Percentiles rank a stretch among this genome's conserved stretches.
Evolutionary conservation across 345 rosid species (phyloP).

Genomic region (Fremontodendron californicum): DNA sequence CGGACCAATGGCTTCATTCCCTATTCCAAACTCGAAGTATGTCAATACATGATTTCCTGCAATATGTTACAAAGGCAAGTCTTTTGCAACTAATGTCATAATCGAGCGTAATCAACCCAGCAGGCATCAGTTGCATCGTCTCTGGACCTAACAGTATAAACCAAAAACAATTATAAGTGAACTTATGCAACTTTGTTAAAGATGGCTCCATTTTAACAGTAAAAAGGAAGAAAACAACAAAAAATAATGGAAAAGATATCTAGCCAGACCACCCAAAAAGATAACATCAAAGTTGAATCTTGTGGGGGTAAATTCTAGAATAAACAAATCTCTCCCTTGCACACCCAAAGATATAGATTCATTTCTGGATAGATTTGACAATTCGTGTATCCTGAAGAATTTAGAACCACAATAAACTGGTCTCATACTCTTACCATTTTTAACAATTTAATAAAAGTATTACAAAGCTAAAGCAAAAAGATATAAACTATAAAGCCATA

Average conservation of each 20-base stretch:
- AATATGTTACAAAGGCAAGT: conserved; percentile 13
- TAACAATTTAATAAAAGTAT: not conserved
- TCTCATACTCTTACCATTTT: not conserved
- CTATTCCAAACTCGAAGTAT: conserved; percentile 28
- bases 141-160: conserved; percentile 24
- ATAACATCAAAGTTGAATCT: not conserved
- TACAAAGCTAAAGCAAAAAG: not conserved
- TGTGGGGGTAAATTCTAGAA: not conserved
- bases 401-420: not conserved
- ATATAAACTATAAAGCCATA: not conserved
- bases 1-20: conserved; percentile 66
- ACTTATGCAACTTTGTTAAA: not conserved
- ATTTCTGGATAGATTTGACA: not conserved
- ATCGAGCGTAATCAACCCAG: conserved; percentile 21
- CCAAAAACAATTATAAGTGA: not conserved
- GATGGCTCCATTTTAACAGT: not conserved
- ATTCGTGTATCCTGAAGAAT: not conserved
- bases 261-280: not conserved
- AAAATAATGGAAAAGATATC: not conserved
- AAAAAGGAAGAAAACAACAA: not conserved
- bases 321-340: not conserved
- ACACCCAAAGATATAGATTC: not conserved
- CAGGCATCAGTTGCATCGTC: conserved; percentile 22
- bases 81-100: conserved; percentile 22
- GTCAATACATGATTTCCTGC: conserved; percentile 29